Evolutionary conservation across 2,329 filamentous ascomycete genomes (phyloP).

Genomic region (Cryphonectria japonica): DNA sequence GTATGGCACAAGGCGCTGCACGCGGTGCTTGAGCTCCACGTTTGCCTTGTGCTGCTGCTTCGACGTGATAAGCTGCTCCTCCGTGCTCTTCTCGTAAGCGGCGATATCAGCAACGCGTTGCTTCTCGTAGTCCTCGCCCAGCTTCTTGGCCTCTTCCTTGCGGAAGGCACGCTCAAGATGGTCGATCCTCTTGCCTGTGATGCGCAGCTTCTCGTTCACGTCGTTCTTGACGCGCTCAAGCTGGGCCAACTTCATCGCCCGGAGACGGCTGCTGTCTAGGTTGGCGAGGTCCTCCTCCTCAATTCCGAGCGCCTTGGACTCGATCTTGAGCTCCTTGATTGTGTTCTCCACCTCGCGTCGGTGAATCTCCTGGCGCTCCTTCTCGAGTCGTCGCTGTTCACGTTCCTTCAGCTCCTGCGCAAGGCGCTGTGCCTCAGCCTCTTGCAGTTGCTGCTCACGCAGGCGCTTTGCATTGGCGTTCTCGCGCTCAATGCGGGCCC

Average conservation of each 20-base stretch:
- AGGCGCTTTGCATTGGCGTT: constrained; percentile 86
- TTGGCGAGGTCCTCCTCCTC: constrained; percentile 82
- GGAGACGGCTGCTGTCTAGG: constrained; percentile 86
- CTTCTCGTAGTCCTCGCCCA: constrained; percentile 80
- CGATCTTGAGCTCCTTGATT: constrained; percentile 87
- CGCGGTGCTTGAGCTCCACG: constrained; percentile 90
- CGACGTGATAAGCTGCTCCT: constrained; percentile 76
- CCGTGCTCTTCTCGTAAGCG: constrained; percentile 79
- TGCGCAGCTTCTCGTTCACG: constrained; percentile 84
- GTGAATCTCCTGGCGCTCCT: constrained; percentile 86
- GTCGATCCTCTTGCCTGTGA: constrained; percentile 94
- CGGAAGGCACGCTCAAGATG: constrained; percentile 96
- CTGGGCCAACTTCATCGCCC: constrained; percentile 92
- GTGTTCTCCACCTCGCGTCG: constrained; percentile 94
- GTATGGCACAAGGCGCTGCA: constrained; percentile 78
- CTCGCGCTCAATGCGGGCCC: constrained; percentile 89
- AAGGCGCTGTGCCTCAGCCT: constrained; percentile 86
- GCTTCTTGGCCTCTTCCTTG: constrained; percentile 92
- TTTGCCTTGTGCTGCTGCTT: constrained; percentile 90
- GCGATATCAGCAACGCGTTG: constrained; percentile 80
- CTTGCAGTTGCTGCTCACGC: constrained; percentile 83
- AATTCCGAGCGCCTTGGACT: constrained; percentile 74
- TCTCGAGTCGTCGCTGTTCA: constrained; percentile 81
- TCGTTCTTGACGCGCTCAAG: constrained; percentile 98
- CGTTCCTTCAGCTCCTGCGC: constrained; percentile 92